phyloP scores from a whole-genome alignment of 768 basidiomycete species.

The Collybia sordida region DNA sequence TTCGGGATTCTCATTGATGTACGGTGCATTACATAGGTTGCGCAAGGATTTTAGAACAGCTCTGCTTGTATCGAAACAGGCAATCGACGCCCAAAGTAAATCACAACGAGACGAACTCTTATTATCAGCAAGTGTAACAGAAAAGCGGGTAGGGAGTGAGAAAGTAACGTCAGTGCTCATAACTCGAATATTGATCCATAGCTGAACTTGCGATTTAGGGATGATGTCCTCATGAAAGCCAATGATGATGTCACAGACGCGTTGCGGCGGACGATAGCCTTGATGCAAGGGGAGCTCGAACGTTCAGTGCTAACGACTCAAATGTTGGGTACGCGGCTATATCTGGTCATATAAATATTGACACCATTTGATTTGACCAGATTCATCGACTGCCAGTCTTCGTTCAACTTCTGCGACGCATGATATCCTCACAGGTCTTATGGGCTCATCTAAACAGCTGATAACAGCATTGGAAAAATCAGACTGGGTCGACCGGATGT shows the following conservation, averaged over 20 bases:
- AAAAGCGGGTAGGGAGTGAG: conserved; percentile 50
- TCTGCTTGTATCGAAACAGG: conserved; percentile 69
- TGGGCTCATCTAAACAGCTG: conserved; percentile 80
- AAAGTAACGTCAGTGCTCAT: conserved; percentile 57
- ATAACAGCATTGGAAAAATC: conserved; percentile 86
- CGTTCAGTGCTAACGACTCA: conserved; percentile 84
- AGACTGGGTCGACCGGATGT: conserved; percentile 88
- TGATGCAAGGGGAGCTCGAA: conserved; percentile 94
- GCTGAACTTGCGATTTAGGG: conserved; percentile 35
- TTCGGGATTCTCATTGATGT: neutral
- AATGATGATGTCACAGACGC: conserved; percentile 87
- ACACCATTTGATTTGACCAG: conserved; percentile 32
- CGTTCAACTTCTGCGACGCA: conserved; percentile 74
- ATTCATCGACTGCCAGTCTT: conserved; percentile 77
- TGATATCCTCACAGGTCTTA: conserved; percentile 66
- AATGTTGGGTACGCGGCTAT: conserved; percentile 62
- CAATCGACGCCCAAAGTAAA: conserved; percentile 59
- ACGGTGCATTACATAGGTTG: conserved; percentile 36
- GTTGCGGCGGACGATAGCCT: conserved; percentile 75
- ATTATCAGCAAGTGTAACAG: conserved; percentile 44
- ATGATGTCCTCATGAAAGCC: conserved; percentile 87
- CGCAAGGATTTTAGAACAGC: conserved; percentile 67
- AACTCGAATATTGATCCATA: neutral
- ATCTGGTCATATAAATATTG: no score
- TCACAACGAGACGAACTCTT: conserved; percentile 74